These are phyloP conservation scores for Ophiognomonia clavigignenti-juglandacearum DNA, from an alignment of 2,329 filamentous ascomycete genomes.

Conservation along the genomic window DNA sequence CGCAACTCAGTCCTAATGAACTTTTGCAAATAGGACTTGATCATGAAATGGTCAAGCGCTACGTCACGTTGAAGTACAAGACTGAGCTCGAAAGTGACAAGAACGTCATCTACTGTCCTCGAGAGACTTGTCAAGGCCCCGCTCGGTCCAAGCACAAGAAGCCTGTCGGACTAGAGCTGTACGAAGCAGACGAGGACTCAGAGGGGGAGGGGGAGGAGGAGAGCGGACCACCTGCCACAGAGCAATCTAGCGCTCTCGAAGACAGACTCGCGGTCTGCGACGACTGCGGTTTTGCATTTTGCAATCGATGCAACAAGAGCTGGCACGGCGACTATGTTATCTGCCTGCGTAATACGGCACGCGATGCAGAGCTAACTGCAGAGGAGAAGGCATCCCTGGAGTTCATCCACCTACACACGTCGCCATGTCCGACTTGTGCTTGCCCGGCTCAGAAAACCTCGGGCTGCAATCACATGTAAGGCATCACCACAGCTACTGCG, in stretches of 20 bases:
- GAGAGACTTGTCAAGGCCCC: constrained; percentile 87
- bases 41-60: constrained; percentile 73
- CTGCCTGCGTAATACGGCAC: constrained; percentile 61
- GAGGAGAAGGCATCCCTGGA: constrained; percentile 85
- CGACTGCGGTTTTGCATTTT: constrained; percentile 88
- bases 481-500: background rate
- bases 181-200: constrained; percentile 49
- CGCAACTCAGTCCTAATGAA: constrained; percentile 75
- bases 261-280: constrained; percentile 81
- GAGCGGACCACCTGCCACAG: constrained; percentile 33
- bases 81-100: constrained; percentile 88
- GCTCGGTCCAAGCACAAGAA: constrained; percentile 73
- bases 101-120: constrained; percentile 86
- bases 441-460: constrained; percentile 84
- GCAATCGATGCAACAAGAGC: constrained; percentile 61
- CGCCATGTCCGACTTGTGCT: constrained; percentile 82
- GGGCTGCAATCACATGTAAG: constrained; percentile 91
- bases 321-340: constrained; percentile 85
- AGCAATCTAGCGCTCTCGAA: constrained; percentile 26
- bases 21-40: constrained; percentile 71
- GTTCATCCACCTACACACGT: constrained; percentile 77
- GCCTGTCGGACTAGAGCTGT: constrained; percentile 59
- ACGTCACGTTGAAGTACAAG: constrained; percentile 87
- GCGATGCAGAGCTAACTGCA: constrained; percentile 67
- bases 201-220: constrained; percentile 43